These are phyloP conservation scores for Isabelozyma rhagii DNA, from an alignment of 805 yeast genomes.

Conservation along the genomic window DNA sequence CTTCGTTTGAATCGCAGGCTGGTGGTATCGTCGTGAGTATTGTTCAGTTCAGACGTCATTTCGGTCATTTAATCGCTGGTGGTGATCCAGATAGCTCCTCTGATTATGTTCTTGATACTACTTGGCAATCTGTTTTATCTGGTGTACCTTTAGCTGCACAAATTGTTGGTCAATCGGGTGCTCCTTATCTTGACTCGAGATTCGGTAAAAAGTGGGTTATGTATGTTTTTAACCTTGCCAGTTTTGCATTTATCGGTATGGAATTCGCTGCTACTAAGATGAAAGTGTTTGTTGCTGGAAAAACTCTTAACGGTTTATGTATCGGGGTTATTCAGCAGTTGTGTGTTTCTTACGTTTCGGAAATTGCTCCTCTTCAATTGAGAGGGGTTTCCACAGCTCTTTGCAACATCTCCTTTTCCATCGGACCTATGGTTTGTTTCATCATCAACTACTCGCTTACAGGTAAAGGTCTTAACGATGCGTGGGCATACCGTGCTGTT, in stretches of 20 bases:
- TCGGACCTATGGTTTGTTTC: conserved; percentile 7
- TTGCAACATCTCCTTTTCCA: conserved; percentile 3
- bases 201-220: conserved; percentile 5
- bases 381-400: conserved; percentile 6
- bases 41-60: conserved; percentile 5
- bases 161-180: conserved; percentile 1
- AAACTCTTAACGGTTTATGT: conserved; percentile 4
- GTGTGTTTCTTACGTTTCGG: conserved; percentile 5
- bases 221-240: not conserved
- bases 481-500: conserved; percentile 1
- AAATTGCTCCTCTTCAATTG: conserved; percentile 3
- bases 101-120: conserved; percentile 3
- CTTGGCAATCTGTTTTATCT: conserved; percentile 1
- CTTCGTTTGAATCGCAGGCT: conserved; percentile 6
- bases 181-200: conserved; percentile 4
- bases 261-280: conserved; percentile 5
- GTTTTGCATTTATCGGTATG: conserved; percentile 3
- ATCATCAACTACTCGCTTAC: not conserved
- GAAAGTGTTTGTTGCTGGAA: conserved; percentile 6
- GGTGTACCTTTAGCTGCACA: conserved; percentile 3
- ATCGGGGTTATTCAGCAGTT: conserved; percentile 4
- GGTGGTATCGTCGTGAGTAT: conserved; percentile 1
- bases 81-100: not conserved
- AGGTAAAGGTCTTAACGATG: not conserved
- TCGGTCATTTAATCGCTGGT: conserved; percentile 2